Conservation (phyloP, 75 land plant species). For the Sequoiadendron giganteum region DNA sequence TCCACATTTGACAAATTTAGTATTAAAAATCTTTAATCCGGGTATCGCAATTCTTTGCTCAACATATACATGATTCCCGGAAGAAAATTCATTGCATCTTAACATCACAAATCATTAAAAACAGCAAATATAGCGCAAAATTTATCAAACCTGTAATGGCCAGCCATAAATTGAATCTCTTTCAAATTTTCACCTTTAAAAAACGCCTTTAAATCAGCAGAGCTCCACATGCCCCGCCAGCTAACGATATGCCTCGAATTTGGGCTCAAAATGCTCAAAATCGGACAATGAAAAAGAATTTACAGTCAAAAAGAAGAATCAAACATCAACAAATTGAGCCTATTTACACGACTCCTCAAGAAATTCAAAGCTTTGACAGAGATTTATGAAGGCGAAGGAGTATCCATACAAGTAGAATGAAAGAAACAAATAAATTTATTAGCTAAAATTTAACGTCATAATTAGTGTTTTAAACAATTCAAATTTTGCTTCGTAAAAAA, state of each 20-base stretch:
- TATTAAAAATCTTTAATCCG: too few species aligned
- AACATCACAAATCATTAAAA: neutral
- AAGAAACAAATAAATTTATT: too few species aligned
- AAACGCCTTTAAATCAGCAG: neutral
- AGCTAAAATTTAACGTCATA: too few species aligned
- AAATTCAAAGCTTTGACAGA: too few species aligned
- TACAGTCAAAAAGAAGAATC: neutral
- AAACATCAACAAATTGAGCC: neutral
- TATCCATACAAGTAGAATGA: too few species aligned
- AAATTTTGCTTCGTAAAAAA: too few species aligned
- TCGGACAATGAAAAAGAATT: neutral
- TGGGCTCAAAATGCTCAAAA: neutral
- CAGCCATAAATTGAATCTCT: slow-evolving; percentile 2
- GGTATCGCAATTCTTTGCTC: too few species aligned
- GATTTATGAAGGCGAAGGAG: too few species aligned
- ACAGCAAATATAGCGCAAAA: neutral
- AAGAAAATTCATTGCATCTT: too few species aligned
- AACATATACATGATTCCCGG: too few species aligned
- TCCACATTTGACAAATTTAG: too few species aligned
- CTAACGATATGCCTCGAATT: neutral
- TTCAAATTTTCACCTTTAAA: neutral
- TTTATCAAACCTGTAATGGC: neutral
- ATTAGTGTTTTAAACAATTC: too few species aligned
- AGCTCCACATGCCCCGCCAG: neutral
- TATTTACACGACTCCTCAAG: neutral